Percentiles rank a stretch among this genome's conserved stretches.
phyloP scores from a whole-genome alignment of 768 basidiomycete species.

The Cystobasidiopsis lactophilus region DNA sequence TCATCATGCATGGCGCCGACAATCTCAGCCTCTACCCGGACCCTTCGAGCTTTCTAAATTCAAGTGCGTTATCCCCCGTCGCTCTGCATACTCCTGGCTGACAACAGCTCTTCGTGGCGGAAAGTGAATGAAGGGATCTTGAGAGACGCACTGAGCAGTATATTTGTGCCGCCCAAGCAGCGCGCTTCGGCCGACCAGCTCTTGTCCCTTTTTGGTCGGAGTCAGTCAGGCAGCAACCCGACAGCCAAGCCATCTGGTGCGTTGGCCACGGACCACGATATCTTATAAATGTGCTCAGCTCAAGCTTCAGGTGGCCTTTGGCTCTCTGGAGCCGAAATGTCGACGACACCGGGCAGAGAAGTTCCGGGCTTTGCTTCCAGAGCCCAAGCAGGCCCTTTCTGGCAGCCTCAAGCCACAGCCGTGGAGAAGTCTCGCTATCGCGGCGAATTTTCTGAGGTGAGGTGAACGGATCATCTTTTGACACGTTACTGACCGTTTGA shows the following conservation, averaged over 20 bases:
- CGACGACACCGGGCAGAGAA: too few relatives aligned
- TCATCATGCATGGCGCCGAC: slow-evolving; percentile 9
- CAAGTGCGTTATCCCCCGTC: neutral
- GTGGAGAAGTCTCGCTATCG: slow-evolving; percentile 13
- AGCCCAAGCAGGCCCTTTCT: slow-evolving; percentile 16
- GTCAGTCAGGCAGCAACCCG: too few relatives aligned
- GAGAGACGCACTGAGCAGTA: neutral
- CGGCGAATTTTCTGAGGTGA: slow-evolving; percentile 20
- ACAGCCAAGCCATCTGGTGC: too few relatives aligned
- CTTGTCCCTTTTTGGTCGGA: too few relatives aligned
- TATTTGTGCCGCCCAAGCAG: slow-evolving; percentile 2
- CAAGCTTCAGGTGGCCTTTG: too few relatives aligned
- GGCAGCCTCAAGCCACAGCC: slow-evolving; percentile 10
- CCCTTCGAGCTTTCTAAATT: slow-evolving; percentile 12
- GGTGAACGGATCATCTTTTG: slow-evolving; percentile 11
- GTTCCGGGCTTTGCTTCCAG: too few relatives aligned
- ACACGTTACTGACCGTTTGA: too few relatives aligned
- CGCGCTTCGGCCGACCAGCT: slow-evolving; percentile 3
- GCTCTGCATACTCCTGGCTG: too few relatives aligned
- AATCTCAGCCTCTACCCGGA: slow-evolving; percentile 4
- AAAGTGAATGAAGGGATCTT: neutral
- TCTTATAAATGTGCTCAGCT: too few relatives aligned
- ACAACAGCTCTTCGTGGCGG: too few relatives aligned
- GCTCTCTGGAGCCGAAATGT: too few relatives aligned
- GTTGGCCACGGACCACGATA: too few relatives aligned